Percentiles rank a stretch among this genome's conserved stretches.
These are phyloP conservation scores for Neofusicoccum umdonicola DNA, from an alignment of 2,329 filamentous ascomycete genomes.

Conservation along the genomic window DNA sequence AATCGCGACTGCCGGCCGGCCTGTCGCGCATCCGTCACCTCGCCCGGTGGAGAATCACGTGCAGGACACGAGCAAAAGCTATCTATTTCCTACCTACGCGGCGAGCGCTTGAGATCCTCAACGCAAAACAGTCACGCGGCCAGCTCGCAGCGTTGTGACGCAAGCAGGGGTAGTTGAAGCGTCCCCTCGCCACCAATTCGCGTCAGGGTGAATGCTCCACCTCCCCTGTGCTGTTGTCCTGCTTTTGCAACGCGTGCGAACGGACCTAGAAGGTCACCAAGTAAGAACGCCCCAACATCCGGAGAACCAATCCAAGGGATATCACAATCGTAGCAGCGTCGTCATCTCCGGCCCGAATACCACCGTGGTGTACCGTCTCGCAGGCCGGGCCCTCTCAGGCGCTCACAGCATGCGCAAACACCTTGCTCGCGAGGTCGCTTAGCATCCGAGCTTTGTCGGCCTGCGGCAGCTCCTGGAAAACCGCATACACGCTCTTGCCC, in stretches of 20 bases:
- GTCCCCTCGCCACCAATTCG: too few species aligned
- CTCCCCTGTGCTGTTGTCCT: too few species aligned
- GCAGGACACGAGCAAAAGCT: neutral
- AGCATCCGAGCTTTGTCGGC: constrained; percentile 77
- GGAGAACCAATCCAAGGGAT: constrained; percentile 1
- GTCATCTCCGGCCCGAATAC: neutral
- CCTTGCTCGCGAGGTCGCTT: constrained; percentile 78
- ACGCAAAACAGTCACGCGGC: neutral
- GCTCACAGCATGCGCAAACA: constrained; percentile 75
- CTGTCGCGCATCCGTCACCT: neutral
- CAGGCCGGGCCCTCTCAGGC: constrained; percentile 16
- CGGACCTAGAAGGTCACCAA: neutral
- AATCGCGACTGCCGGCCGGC: neutral
- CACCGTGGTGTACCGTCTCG: neutral
- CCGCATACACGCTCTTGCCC: constrained; percentile 92
- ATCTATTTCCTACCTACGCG: neutral
- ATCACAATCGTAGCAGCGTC: constrained; percentile 9
- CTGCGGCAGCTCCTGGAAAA: constrained; percentile 86
- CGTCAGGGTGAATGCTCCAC: too few species aligned
- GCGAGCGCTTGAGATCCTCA: neutral
- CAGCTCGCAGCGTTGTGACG: too few species aligned
- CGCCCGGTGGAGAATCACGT: neutral
- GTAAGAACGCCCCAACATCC: neutral
- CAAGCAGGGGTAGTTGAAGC: too few species aligned
- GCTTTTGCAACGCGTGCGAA: neutral